Evolutionary conservation across 2,329 filamentous ascomycete species (phyloP), one percentile per base, ranked within the genome.

Genomic region (Xylaria sp.): DNA sequence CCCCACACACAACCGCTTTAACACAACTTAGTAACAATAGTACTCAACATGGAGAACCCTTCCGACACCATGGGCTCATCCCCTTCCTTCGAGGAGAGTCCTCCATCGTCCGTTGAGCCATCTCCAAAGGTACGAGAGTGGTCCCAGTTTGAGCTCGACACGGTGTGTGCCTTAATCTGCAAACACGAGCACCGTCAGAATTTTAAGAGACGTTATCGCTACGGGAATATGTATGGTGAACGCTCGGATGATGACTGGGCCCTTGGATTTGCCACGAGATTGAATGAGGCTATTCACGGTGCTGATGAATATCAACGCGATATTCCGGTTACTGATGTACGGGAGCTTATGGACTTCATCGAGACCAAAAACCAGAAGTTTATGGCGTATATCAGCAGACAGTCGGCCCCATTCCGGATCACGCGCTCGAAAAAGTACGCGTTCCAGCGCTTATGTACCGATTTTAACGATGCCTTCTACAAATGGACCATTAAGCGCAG

Each of bases 141-240:
- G 76, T 72, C 70, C 6, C 11, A 60, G 1, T 74, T 73, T 53
- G 74, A 77, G 62, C 59, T 77, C 1, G 68, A 76, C n/a, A 74
- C 73, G 9, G 74, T 79, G 13, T 74, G 78, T 17, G 70, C 74
- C 10, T 72, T 80, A 23, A 73, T 78, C 36, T 75, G 74, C 59
- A 71, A 70, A 31, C 60, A 68, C 40, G 72, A 72, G 20, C 73
- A 77, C 53, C 38, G 44, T 15, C 46, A 56, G 44, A 11, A 6
- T 23, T 13, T 10, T 5, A 59, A 54, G 36, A 33, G 17, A n/a
- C 59, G 23, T 9, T 28, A 31, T 54, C 9, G 20, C 40, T 23
- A 26, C 20, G 11, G 13, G 3, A 13, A 13, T 13, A 17, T 3
- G 17, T 15, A 26, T 9, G 42, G 17, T 11, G 11, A 23, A 11